Evolutionary conservation across 2,329 filamentous ascomycete species (phyloP), one percentile per base, ranked within the genome.

Genomic region (Colletotrichum truncatum): DNA sequence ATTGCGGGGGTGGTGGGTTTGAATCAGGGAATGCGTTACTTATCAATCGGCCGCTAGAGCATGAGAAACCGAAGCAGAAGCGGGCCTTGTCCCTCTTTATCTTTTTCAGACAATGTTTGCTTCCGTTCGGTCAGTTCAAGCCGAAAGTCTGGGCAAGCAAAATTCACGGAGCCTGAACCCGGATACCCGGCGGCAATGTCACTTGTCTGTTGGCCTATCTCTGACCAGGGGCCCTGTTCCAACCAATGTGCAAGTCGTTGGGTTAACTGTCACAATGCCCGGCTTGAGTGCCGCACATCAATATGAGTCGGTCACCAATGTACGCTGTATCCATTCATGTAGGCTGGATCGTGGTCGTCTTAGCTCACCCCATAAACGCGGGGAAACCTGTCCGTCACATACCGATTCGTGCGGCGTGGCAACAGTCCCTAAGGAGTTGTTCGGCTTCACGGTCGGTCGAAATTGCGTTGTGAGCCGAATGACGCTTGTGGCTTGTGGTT

Each of bases 31-130:
- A 30, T n/a, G 4, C 30, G 23, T 1, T 30, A 55, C 21, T 30
- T 56, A 46, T 62, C 58, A 39, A n/a, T 62, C 58, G 58, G 58
- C 49, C 51, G 32, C 58, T 62, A 62, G 41, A 56, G 58, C 39
- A 55, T 12, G 30, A 38, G 12, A 3, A 7, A 34, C 53, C 53
- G 53, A 56, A 56, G 6, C 10, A 21, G 38, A 23, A 34, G 23
- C 28, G 21, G 23, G 10, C 12, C 32, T 59, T 32, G 23, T 7
- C 25, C 6, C 23, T 26, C 28, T 51, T 58, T 51, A 59, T 51
- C 34, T 41, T 48, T 38, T 28, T 18, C 5, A 10, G 23, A 34
- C 16, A 26, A 28, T 36, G 41, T 26, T 57, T 38, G 32, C 41
- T 48, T 30, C 23, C 10, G 11, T 9, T 48, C 54, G 54, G 41